Base-by-base conservation (phyloP, 768 basidiomycete species). In the Kwoniella shandongensis region DNA sequence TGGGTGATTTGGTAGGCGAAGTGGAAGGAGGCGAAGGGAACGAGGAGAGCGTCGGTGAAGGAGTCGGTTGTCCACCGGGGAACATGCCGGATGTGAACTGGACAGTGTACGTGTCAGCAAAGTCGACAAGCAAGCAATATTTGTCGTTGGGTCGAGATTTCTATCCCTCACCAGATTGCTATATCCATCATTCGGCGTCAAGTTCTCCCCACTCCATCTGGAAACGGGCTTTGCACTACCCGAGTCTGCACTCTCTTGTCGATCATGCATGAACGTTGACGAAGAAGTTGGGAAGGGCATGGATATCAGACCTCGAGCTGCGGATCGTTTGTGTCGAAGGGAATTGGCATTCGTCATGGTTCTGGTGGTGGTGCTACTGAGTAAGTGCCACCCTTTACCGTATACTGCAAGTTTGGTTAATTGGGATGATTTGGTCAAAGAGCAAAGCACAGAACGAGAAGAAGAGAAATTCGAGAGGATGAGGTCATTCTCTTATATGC, bases 111-210 rank as follows among this genome's bases (percentile, higher is more conserved):
- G 15, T 8, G 26, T 3, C 25, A 54, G 18, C 41, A 29, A 3
- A 36, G 26, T 15, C 13, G 48, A 49, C 20, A 45, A 26, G 11
- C n/a, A n/a, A n/a, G n/a, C n/a, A n/a, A n/a, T n/a, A n/a, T n/a
- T n/a, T n/a, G n/a, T n/a, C n/a, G n/a, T n/a, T n/a, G n/a, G n/a
- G n/a, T n/a, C n/a, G n/a, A n/a, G n/a, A n/a, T n/a, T n/a, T n/a
- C 22, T 20, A 23, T 22, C 17, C 62, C 64, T 41, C 53, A 72
- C 70, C 29, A 72, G 36, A 12, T 49, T 44, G 2, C 63, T 65
- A 50, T 72, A 72, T 15, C 61, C 70, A 45, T 66, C 58, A 30
- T 54, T 42, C n/a, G 69, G 65, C 10, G 62, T 56, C 13, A 66
- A 46, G 18, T 58, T 63, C n/a, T 63, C 61, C 5, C 63, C 69